A percentile compares a stretch with the other conserved stretches of the same genome.
These are phyloP conservation scores for Pascua guehoae DNA, from an alignment of 1,284 basidiomycete genomes.

Conservation along the genomic window DNA sequence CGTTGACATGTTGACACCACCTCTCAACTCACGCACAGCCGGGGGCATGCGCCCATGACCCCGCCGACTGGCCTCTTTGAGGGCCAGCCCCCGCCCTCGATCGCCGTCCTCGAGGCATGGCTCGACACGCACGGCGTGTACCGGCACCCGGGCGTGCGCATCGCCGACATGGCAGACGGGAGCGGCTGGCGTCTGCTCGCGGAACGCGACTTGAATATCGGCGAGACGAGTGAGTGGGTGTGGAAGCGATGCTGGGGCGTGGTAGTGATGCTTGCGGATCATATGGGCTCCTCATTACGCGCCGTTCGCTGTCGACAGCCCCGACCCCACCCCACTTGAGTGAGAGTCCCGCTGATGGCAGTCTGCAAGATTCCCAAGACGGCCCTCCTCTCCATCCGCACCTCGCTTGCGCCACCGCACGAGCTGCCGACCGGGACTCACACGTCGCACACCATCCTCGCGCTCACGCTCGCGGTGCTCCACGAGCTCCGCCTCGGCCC, in stretches of 20 bases:
- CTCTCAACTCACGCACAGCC: too few species aligned
- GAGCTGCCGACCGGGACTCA: slow-evolving; percentile 16
- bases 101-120: slow-evolving; percentile 16
- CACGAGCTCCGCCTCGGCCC: slow-evolving; percentile 45
- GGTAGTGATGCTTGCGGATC: not conserved
- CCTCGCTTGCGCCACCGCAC: slow-evolving; percentile 2
- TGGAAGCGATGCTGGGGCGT: too few species aligned
- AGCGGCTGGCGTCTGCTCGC: slow-evolving; percentile 22
- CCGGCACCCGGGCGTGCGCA: slow-evolving; percentile 4
- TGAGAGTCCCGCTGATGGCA: slow-evolving; percentile 9
- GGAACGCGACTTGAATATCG: slow-evolving; percentile 12
- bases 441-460: slow-evolving; percentile 29
- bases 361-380: slow-evolving; percentile 47
- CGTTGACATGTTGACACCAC: too few species aligned
- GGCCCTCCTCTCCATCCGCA: slow-evolving; percentile 41
- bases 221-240: slow-evolving; percentile 22
- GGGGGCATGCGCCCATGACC: too few species aligned
- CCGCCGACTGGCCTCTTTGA: not conserved
- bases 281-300: too few species aligned
- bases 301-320: too few species aligned
- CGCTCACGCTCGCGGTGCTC: slow-evolving; percentile 45
- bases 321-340: not conserved
- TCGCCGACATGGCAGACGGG: slow-evolving; percentile 22
- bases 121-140: slow-evolving; percentile 16
- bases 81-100: slow-evolving; percentile 14